Conservation (phyloP, 2,329 filamentous ascomycete genomes). For the Aureobasidium namibiae region DNA sequence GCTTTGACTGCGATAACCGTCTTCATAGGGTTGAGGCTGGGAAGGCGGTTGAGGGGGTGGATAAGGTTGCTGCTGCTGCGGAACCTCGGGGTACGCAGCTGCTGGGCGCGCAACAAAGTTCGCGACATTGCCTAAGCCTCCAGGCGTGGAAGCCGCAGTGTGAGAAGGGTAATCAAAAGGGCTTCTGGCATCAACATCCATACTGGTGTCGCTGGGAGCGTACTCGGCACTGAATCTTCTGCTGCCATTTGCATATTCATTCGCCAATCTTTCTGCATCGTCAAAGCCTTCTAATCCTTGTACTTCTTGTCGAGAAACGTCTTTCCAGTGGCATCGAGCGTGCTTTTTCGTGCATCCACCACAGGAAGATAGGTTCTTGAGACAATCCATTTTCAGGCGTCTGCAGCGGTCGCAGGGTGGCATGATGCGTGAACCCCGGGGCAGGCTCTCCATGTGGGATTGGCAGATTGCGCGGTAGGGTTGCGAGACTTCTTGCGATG, state of each 20-base stretch:
- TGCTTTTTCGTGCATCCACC: slow-evolving; percentile 85
- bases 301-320: slow-evolving; percentile 64
- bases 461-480: slow-evolving; percentile 30
- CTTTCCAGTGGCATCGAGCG: slow-evolving; percentile 78
- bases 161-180: not conserved
- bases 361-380: slow-evolving; percentile 81
- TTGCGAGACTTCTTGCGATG: slow-evolving; percentile 27
- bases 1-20: no score
- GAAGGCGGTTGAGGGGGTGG: not conserved
- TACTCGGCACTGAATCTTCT: slow-evolving; percentile 10
- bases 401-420: slow-evolving; percentile 81
- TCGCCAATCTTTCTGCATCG: slow-evolving; percentile 3
- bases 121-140: not conserved
- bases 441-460: slow-evolving; percentile 64
- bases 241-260: slow-evolving; percentile 11
- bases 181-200: not conserved
- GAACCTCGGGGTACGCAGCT: not conserved
- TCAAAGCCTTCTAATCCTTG: slow-evolving; percentile 24
- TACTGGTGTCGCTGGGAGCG: not conserved
- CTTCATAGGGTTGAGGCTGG: not conserved
- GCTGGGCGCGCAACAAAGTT: not conserved
- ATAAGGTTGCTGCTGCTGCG: not conserved
- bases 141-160: not conserved
- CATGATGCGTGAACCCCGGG: slow-evolving; percentile 64
- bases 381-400: slow-evolving; percentile 68